Evolutionary conservation across 2,329 filamentous ascomycete species (phyloP).

Genomic region (Penicillium sp.): DNA sequence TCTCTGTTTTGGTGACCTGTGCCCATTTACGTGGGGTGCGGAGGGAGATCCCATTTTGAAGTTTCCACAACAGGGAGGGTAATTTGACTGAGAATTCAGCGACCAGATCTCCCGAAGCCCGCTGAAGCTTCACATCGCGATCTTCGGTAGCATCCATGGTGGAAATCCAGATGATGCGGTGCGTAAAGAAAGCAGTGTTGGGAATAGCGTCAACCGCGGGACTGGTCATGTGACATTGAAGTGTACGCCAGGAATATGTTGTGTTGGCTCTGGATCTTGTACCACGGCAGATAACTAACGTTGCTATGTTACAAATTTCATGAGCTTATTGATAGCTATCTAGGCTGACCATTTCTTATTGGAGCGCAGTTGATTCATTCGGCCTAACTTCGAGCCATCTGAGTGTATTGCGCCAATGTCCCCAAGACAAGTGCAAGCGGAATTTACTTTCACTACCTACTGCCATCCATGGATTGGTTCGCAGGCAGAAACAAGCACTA

Average conservation of each 20-base stretch:
- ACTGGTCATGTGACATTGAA: slow-evolving; percentile 20
- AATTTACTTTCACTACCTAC: too few relatives aligned
- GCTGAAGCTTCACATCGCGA: slow-evolving; percentile 50
- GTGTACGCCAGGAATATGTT: neutral
- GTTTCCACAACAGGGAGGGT: slow-evolving; percentile 45
- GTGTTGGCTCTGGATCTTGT: neutral
- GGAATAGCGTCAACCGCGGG: slow-evolving; percentile 29
- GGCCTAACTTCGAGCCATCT: too few relatives aligned
- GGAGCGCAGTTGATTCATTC: too few relatives aligned
- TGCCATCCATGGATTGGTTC: too few relatives aligned
- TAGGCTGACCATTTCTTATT: too few relatives aligned
- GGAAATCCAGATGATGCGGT: slow-evolving; percentile 4
- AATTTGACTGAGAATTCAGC: slow-evolving; percentile 45
- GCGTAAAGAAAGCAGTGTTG: slow-evolving; percentile 10
- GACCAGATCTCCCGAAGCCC: slow-evolving; percentile 47
- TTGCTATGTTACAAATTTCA: neutral
- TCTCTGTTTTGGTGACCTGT: slow-evolving; percentile 39
- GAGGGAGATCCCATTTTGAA: slow-evolving; percentile 21
- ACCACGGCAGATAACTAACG: neutral
- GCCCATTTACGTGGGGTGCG: slow-evolving; percentile 43
- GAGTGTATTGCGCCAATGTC: too few relatives aligned
- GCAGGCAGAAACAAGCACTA: too few relatives aligned
- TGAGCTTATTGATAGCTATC: neutral
- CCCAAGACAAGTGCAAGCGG: too few relatives aligned
- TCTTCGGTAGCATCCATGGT: slow-evolving; percentile 50